Conservation (phyloP, 2,329 filamentous ascomycete genomes). For the Penicillium sp. region DNA sequence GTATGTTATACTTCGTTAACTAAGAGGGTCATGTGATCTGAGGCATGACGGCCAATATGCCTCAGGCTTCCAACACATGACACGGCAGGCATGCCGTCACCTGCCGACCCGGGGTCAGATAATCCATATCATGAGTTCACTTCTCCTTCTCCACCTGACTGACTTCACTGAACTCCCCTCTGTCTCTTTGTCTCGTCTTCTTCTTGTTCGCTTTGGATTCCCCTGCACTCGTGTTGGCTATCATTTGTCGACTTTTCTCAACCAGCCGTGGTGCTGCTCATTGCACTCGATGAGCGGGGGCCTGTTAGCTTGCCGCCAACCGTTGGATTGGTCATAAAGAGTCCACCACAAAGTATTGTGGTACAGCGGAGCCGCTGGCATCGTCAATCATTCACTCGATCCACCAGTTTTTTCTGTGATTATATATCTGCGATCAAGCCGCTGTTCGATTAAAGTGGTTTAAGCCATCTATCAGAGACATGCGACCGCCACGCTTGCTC, state of each 20-base stretch:
- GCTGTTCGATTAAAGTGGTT: conserved; percentile 1
- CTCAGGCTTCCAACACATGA: conserved; percentile 12
- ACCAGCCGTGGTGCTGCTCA: conserved; percentile 21
- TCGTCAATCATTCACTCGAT: conserved; percentile 13
- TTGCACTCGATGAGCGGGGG: conserved; percentile 36
- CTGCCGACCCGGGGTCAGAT: conserved; percentile 13
- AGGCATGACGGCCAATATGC: background rate
- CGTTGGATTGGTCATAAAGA: conserved; percentile 35
- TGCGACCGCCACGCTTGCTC: conserved; percentile 49
- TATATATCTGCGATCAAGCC: background rate
- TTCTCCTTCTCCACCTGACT: conserved; percentile 22
- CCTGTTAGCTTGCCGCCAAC: conserved; percentile 29
- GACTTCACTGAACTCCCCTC: conserved; percentile 7
- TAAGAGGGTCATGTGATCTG: background rate
- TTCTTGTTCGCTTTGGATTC: conserved; percentile 3
- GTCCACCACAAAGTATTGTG: conserved; percentile 16
- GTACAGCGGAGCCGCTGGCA: conserved; percentile 17
- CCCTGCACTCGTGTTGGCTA: conserved; percentile 9
- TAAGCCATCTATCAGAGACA: conserved; percentile 26
- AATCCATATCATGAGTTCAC: conserved; percentile 19
- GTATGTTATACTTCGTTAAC: background rate
- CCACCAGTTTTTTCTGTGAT: background rate
- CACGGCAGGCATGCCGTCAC: conserved; percentile 14
- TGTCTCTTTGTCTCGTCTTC: conserved; percentile 5
- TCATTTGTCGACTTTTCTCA: conserved; percentile 8